Conservation (phyloP, 106 monocot species). For the Phalaenopsis aphrodite region DNA sequence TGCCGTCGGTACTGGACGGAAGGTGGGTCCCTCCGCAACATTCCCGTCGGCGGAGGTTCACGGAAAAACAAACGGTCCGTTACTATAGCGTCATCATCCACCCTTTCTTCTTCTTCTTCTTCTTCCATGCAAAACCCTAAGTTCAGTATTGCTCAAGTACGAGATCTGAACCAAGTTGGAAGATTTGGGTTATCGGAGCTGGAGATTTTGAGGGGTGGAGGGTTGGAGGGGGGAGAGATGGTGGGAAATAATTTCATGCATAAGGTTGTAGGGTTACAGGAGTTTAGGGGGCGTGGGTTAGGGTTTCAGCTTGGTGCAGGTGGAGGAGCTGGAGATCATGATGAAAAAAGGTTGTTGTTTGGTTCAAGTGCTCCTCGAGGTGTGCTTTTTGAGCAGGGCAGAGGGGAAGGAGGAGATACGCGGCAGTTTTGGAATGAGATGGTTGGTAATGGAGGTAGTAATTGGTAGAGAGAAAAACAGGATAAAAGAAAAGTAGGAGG, state of each 20-base stretch:
- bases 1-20: constrained; percentile 75
- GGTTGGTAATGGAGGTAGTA: constrained; percentile 32
- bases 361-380: constrained; percentile 1
- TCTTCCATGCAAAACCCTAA: no score
- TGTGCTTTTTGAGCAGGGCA: constrained; percentile 24
- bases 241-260: constrained; percentile 21
- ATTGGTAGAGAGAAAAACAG: constrained; percentile 5
- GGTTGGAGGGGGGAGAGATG: constrained; percentile 12
- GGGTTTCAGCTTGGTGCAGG: constrained; percentile 31
- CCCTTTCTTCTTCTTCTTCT: no score
- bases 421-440: constrained; percentile 60
- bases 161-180: constrained; percentile 35
- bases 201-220: constrained; percentile 53
- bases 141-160: constrained; percentile 24
- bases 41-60: constrained; percentile 67
- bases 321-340: constrained; percentile 12
- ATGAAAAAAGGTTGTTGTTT: constrained; percentile 34
- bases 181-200: constrained; percentile 11
- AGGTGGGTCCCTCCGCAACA: constrained; percentile 65
- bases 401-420: constrained; percentile 31
- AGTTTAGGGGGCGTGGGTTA: constrained; percentile 34
- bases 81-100: constrained; percentile 13
- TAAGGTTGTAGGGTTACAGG: constrained; percentile 43
- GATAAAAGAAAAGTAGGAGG: background rate
- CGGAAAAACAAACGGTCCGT: constrained; percentile 60